Base-by-base conservation (phyloP, 208 protist species). In the Acanthamoeba lenticulata region DNA sequence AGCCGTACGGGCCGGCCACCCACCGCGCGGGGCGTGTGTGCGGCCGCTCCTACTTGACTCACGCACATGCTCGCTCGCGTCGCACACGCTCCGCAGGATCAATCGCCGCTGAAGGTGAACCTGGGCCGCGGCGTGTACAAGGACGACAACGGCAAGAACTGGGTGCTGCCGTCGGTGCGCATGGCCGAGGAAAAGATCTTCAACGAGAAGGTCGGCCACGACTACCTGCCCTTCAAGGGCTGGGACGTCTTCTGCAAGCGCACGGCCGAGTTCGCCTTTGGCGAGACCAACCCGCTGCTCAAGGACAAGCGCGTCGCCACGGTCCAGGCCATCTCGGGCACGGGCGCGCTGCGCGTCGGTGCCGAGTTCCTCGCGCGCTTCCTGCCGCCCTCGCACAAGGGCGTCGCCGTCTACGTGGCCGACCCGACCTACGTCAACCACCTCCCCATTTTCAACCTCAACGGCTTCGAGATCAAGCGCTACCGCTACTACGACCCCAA, bases 161-260 rank as follows among this genome's bases (percentile, higher is more conserved):
- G 92, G 92, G 92, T 94, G 27, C 55, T 94, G 69, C 92, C 92
- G 5, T 94, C 72, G 9, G 92, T 94, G 45, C 69, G 74, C 38
- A 65, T 77, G 92, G 97, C 96, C n/a, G 97, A 98, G 91, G 44
- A 95, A 81, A 91, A 81, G 34, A 93, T 98, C 34, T 72, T 96
- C 6, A 60, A 95, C n/a, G 62, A 90, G 36, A 91, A 94, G 44
- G 65, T 94, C 19, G 86, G 99, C 97, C 98, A 99, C 95, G 99
- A 99, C 96, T 99, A 99, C 97, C 95, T 99, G 7, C 98, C 99
- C 60, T 99, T 99, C 94, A 95, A 96, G 67, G 99, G 99, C 77
- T 95, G 97, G 83, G 72, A 95, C 13, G 95, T 94, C 9, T 99
- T 99, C 94, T 95, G 97, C 90, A 94, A 98, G 67, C 96, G 74